These are phyloP conservation scores for Hygrocybe coccinea DNA, from an alignment of 768 basidiomycete species.

Conservation along the genomic window DNA sequence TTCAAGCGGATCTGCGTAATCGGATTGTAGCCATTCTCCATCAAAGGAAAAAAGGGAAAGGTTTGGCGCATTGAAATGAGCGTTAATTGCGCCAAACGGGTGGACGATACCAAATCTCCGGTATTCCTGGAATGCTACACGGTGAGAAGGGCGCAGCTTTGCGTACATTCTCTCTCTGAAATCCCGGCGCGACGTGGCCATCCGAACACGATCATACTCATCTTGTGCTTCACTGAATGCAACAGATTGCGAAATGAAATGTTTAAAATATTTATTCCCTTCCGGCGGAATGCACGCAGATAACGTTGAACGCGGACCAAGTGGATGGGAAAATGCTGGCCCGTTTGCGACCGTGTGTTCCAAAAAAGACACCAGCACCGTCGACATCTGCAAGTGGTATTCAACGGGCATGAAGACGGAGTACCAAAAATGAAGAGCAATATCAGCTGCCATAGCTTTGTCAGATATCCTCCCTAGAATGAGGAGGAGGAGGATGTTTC, in stretches of 20 bases:
- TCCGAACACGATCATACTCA: conserved; percentile 33
- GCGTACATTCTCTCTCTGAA: conserved; percentile 36
- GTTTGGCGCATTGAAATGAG: conserved; percentile 40
- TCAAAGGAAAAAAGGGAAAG: conserved; percentile 35
- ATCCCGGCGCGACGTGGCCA: conserved; percentile 35
- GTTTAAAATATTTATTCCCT: neutral
- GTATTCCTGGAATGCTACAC: conserved; percentile 38
- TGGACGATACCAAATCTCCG: conserved; percentile 41
- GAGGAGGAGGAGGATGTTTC: conserved; percentile 41
- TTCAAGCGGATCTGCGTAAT: conserved; percentile 38
- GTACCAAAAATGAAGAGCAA: conserved; percentile 47
- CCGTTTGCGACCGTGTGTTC: conserved; percentile 11
- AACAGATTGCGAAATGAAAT: conserved; percentile 1
- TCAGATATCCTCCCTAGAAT: conserved; percentile 37
- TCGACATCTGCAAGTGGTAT: conserved; percentile 21
- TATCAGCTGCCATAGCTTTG: conserved; percentile 33
- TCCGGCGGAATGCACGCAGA: neutral
- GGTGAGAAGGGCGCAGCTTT: conserved; percentile 38
- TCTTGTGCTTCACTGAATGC: conserved; percentile 20
- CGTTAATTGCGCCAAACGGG: conserved; percentile 42
- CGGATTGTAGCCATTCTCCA: conserved; percentile 37
- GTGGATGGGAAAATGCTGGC: neutral
- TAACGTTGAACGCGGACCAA: conserved; percentile 12
- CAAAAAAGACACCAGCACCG: conserved; percentile 18
- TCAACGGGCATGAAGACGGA: conserved; percentile 38